Percentiles rank a stretch among this genome's conserved stretches.
Evolutionary conservation across 345 rosid species (phyloP).

Genomic region (Acer campestre): DNA sequence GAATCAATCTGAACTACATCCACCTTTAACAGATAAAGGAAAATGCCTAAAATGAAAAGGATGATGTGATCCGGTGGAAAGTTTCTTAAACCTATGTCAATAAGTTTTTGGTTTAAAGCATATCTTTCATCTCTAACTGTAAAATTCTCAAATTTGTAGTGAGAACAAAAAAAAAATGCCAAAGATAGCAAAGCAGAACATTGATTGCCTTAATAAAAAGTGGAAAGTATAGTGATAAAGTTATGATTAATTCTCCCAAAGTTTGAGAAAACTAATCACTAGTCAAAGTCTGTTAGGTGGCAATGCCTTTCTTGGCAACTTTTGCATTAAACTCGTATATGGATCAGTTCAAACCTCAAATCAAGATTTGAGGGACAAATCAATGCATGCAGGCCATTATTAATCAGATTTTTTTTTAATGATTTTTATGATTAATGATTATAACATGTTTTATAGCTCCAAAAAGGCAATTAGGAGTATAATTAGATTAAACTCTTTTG

Average conservation of each 20-base stretch:
- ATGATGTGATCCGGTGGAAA: too few species aligned
- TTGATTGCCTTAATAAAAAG: neutral
- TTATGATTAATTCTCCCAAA: neutral
- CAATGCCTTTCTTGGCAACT: neutral
- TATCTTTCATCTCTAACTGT: too few species aligned
- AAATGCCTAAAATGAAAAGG: too few species aligned
- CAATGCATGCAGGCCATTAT: neutral
- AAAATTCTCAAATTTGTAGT: too few species aligned
- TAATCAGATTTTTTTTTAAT: neutral
- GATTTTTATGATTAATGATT: neutral
- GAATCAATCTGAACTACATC: too few species aligned
- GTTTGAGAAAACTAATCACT: neutral
- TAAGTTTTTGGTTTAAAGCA: too few species aligned
- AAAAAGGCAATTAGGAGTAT: neutral
- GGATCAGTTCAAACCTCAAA: neutral
- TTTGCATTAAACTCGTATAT: neutral
- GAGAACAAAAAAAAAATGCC: too few species aligned
- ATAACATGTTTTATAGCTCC: neutral
- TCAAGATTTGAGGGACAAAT: neutral
- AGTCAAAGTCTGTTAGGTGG: neutral
- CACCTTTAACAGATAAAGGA: too few species aligned
- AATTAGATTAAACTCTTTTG: neutral
- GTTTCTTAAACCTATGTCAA: too few species aligned
- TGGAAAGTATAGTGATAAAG: neutral
- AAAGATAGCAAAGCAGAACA: neutral